phyloP scores from a whole-genome alignment of 805 yeast genomes.

The Pichia eremophila region DNA sequence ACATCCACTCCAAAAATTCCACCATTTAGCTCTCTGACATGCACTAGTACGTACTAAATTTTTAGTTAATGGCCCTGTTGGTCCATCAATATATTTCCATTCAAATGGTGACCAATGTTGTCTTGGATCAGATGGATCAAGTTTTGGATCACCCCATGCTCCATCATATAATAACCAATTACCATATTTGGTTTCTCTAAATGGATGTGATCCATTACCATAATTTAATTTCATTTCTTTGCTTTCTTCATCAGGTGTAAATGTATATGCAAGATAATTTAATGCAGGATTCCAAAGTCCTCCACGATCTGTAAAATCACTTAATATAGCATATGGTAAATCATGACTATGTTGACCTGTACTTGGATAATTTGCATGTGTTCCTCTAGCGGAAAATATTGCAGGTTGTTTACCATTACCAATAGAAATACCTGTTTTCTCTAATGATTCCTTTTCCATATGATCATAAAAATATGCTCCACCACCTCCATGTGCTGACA shows the following conservation, averaged over 20 bases:
- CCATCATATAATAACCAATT: constrained; percentile 79
- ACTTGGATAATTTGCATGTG: constrained; percentile 95
- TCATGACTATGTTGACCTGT: constrained; percentile 96
- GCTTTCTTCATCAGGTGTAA: constrained; percentile 39
- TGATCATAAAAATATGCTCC: constrained; percentile 76
- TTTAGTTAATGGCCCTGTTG: constrained; percentile 80
- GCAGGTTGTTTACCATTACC: constrained; percentile 45
- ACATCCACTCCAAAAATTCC: constrained; percentile 83
- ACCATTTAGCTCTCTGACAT: constrained; percentile 86
- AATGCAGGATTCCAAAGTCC: constrained; percentile 88
- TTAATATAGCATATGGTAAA: constrained; percentile 80
- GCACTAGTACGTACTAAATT: constrained; percentile 59
- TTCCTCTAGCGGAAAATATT: constrained; percentile 86
- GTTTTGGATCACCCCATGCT: constrained; percentile 82
- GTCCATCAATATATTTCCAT: constrained; percentile 88
- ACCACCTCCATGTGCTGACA: constrained; percentile 98
- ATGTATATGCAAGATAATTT: constrained; percentile 75
- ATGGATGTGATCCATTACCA: constrained; percentile 37
- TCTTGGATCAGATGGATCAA: constrained; percentile 59
- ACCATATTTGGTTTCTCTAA: constrained; percentile 46
- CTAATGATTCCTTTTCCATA: constrained; percentile 38
- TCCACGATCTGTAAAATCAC: constrained; percentile 93
- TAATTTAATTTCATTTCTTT: constrained; percentile 29
- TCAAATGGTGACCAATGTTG: constrained; percentile 85
- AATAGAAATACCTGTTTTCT: constrained; percentile 8